A percentile compares a stretch with the other conserved stretches of the same genome.
Conservation (phyloP, 2,329 filamentous ascomycete genomes). For the Byssochlamys sp. region DNA sequence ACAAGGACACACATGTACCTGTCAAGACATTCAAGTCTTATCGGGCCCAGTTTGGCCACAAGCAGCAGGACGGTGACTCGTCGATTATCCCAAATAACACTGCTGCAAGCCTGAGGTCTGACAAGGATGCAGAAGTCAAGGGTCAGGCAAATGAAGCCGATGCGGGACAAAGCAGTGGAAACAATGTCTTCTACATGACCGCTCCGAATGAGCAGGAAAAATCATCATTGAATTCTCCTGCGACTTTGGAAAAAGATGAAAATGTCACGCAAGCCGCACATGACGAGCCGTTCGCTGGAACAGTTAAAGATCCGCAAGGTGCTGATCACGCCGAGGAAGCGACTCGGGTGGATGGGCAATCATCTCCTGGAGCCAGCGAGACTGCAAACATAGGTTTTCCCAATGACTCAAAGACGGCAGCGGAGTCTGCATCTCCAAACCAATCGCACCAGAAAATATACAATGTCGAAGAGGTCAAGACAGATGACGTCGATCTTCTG, state of each 20-base stretch:
- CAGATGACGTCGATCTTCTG: constrained; percentile 25
- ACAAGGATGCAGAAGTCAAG: neutral
- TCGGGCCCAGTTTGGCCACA: neutral
- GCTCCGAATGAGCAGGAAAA: neutral
- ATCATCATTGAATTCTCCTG: neutral
- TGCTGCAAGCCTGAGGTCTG: neutral
- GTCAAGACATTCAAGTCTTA: constrained; percentile 1
- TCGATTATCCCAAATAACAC: neutral
- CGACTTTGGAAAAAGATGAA: neutral
- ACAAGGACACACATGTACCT: constrained; percentile 1
- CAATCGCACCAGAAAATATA: constrained; percentile 1
- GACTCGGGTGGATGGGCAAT: neutral
- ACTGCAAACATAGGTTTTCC: neutral
- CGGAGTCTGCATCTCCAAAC: neutral
- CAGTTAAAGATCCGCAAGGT: neutral
- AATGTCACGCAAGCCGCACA: neutral
- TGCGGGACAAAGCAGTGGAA: neutral
- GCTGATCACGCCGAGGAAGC: neutral
- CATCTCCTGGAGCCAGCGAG: neutral
- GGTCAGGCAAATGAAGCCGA: neutral
- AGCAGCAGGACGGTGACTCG: neutral
- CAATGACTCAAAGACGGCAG: neutral
- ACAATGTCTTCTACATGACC: neutral
- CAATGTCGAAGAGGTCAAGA: constrained; percentile 9
- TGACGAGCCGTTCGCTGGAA: neutral